Percentiles rank a stretch among this genome's conserved stretches.
Conservation (phyloP, 176 grass and related monocot genomes). For the Tillandsia leiboldiana region DNA sequence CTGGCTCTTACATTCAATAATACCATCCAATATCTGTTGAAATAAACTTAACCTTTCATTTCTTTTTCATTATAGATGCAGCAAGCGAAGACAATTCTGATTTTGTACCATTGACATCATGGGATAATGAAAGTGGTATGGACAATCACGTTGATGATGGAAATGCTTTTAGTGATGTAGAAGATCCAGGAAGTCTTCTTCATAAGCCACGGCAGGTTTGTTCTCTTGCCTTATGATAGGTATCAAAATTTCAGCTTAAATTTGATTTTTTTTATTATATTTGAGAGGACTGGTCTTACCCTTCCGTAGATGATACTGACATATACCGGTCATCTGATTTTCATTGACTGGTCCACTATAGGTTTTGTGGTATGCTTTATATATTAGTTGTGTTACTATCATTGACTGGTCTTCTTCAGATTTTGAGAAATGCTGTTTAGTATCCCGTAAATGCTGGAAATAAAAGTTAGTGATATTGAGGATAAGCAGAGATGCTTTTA, state of each 20-base stretch:
- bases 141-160: constrained; percentile 52
- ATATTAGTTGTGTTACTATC: too few relatives aligned
- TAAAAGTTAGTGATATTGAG: too few relatives aligned
- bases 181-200: constrained; percentile 57
- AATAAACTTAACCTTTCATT: not conserved
- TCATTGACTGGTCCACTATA: too few relatives aligned
- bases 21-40: not conserved
- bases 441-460: too few relatives aligned
- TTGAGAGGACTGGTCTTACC: too few relatives aligned
- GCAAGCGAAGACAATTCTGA: constrained; percentile 29
- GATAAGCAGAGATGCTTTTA: too few relatives aligned
- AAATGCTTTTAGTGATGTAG: constrained; percentile 35
- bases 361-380: too few relatives aligned
- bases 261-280: not conserved
- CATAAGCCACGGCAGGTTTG: constrained; percentile 75
- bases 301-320: too few relatives aligned
- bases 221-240: not conserved
- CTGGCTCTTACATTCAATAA: not conserved
- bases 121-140: constrained; percentile 54
- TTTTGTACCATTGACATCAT: constrained; percentile 36
- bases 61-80: constrained; percentile 29
- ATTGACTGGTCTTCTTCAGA: too few relatives aligned
- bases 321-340: too few relatives aligned
- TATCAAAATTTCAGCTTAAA: constrained; percentile 5
- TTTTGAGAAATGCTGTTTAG: too few relatives aligned